Evolutionary conservation across 208 protist genomes (phyloP).

Genomic region (Crithidia expoeki): DNA sequence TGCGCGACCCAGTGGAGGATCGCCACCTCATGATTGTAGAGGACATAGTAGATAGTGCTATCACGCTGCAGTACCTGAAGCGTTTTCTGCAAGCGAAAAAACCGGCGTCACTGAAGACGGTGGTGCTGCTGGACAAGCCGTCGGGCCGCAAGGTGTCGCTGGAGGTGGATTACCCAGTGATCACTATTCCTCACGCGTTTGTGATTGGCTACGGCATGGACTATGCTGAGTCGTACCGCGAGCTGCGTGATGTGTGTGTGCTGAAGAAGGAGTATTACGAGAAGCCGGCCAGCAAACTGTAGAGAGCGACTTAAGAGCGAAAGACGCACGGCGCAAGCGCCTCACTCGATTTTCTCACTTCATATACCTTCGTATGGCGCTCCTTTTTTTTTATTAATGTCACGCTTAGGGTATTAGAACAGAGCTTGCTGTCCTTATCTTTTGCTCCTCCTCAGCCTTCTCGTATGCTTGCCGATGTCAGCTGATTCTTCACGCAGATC

Average conservation of each 20-base stretch:
- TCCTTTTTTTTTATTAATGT: too few relatives aligned
- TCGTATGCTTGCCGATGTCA: too few relatives aligned
- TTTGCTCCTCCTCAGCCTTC: too few relatives aligned
- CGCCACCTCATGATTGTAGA: slow-evolving; percentile 89
- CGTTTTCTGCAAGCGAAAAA: slow-evolving; percentile 52
- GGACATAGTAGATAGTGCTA: slow-evolving; percentile 90
- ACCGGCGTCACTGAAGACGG: slow-evolving; percentile 82
- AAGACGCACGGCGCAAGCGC: not conserved
- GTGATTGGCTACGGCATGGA: slow-evolving; percentile 94
- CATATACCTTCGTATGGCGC: too few relatives aligned
- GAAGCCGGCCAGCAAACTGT: slow-evolving; percentile 42
- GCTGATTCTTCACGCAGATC: too few relatives aligned
- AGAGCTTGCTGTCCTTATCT: too few relatives aligned
- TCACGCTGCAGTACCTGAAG: slow-evolving; percentile 79
- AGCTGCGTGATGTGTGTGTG: slow-evolving; percentile 79
- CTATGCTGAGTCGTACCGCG: slow-evolving; percentile 82
- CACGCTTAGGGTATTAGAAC: too few relatives aligned
- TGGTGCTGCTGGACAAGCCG: slow-evolving; percentile 88
- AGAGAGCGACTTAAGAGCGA: too few relatives aligned
- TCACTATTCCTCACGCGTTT: slow-evolving; percentile 69
- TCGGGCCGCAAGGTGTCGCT: slow-evolving; percentile 54
- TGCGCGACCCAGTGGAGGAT: slow-evolving; percentile 66
- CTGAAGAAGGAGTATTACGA: slow-evolving; percentile 71
- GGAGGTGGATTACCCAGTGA: slow-evolving; percentile 73
- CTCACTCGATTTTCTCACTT: too few relatives aligned